A percentile compares a stretch with the other conserved stretches of the same genome.
These are phyloP conservation scores for Melastoma malabathricum DNA, from an alignment of 345 rosid genomes.

Conservation along the genomic window DNA sequence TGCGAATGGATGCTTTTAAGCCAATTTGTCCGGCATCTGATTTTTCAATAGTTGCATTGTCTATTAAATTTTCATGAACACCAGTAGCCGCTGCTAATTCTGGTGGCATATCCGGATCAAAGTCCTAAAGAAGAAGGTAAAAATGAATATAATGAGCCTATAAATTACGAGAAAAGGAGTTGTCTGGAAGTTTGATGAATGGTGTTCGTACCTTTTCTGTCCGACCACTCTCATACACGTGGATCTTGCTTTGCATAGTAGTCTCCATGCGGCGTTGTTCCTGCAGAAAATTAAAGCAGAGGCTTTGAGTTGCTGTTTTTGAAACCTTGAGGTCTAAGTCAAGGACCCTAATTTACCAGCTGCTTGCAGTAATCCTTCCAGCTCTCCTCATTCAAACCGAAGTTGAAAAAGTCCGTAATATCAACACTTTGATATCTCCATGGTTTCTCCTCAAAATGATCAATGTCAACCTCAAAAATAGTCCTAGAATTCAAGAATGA, in stretches of 20 bases:
- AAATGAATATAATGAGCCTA: neutral
- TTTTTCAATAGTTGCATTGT: slow-evolving; percentile 41
- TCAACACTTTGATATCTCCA: slow-evolving; percentile 86
- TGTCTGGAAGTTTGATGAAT: neutral
- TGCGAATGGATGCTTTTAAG: slow-evolving; percentile 44
- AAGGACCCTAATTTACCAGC: slow-evolving; percentile 49
- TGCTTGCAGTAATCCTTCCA: slow-evolving; percentile 98
- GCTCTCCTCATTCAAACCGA: slow-evolving; percentile 87
- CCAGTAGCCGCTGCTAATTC: slow-evolving; percentile 97
- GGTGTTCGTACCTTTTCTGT: slow-evolving; percentile 54
- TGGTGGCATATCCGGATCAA: slow-evolving; percentile 95
- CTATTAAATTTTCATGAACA: slow-evolving; percentile 46
- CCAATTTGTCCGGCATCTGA: slow-evolving; percentile 49
- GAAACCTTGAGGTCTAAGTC: slow-evolving; percentile 5
- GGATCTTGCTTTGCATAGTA: slow-evolving; percentile 97
- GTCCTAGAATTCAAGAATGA: slow-evolving; percentile 44
- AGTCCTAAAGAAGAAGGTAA: slow-evolving; percentile 37
- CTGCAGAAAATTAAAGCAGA: slow-evolving; percentile 27
- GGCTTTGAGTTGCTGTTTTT: slow-evolving; percentile 17
- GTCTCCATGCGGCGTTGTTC: slow-evolving; percentile 83
- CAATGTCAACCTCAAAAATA: slow-evolving; percentile 88
- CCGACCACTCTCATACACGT: slow-evolving; percentile 94
- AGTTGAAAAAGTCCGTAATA: slow-evolving; percentile 79
- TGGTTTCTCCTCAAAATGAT: slow-evolving; percentile 92
- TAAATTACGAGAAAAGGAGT: no score